A percentile compares a stretch with the other conserved stretches of the same genome.
These are phyloP conservation scores for Quillaja saponaria DNA, from an alignment of 306 rosid genomes.

Conservation along the genomic window DNA sequence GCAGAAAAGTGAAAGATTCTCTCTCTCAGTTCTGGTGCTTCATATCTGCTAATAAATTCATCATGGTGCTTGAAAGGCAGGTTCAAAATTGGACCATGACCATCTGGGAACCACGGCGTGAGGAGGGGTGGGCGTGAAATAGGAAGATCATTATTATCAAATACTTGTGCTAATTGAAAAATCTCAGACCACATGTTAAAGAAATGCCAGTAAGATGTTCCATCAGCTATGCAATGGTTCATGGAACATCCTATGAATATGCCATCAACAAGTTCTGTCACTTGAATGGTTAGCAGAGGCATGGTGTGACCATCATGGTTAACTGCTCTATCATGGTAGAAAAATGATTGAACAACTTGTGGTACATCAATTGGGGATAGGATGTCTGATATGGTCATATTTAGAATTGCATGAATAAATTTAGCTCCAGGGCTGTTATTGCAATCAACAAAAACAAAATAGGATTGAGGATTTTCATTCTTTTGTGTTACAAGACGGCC, in stretches of 20 bases:
- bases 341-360: constrained; percentile 46
- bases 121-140: constrained; percentile 41
- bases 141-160: not conserved
- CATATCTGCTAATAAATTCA: constrained; percentile 46
- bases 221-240: constrained; percentile 54
- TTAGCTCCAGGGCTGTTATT: constrained; percentile 41
- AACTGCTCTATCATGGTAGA: constrained; percentile 56
- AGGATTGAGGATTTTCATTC: constrained; percentile 33
- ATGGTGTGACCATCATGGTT: constrained; percentile 62
- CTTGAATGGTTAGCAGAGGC: constrained; percentile 54
- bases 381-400: constrained; percentile 42
- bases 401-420: constrained; percentile 51
- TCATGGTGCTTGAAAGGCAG: constrained; percentile 51
- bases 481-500: constrained; percentile 48
- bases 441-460: constrained; percentile 46
- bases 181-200: constrained; percentile 59
- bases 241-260: constrained; percentile 69
- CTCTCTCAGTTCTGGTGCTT: constrained; percentile 45
- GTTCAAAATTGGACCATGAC: constrained; percentile 31
- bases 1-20: constrained; percentile 59
- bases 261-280: constrained; percentile 58
- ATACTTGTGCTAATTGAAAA: constrained; percentile 39
- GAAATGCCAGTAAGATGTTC: constrained; percentile 64
- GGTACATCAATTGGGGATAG: constrained; percentile 62
- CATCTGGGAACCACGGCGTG: constrained; percentile 55